Percentiles rank a stretch among this genome's conserved stretches.
Conservation (phyloP, 306 rosid species). For the Betula pendula region DNA sequence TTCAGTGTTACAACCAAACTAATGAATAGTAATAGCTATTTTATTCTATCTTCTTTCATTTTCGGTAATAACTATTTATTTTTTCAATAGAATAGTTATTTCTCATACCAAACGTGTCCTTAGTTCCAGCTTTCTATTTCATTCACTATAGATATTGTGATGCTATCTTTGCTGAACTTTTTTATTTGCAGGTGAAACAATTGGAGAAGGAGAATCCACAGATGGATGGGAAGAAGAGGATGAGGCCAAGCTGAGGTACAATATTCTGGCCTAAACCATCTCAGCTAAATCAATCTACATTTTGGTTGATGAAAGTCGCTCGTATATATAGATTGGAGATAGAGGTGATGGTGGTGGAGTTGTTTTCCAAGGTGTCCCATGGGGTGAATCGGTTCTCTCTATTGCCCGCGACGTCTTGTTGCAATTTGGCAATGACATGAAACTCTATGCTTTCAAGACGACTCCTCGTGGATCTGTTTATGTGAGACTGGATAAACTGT, state of each 20-base stretch:
- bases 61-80: too few relatives aligned
- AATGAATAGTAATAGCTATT: too few relatives aligned
- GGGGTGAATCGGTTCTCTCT: conserved; percentile 75
- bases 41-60: too few relatives aligned
- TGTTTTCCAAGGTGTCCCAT: conserved; percentile 62
- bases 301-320: conserved; percentile 23
- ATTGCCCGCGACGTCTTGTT: conserved; percentile 64
- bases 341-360: conserved; percentile 93
- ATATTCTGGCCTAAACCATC: conserved; percentile 12
- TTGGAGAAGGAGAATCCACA: conserved; percentile 40
- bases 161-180: conserved; percentile 16
- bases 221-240: conserved; percentile 72
- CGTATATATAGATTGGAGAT: conserved; percentile 61
- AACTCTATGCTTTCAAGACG: conserved; percentile 75
- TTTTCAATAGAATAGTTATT: too few relatives aligned
- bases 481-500: conserved; percentile 82
- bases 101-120: too few relatives aligned
- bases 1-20: too few relatives aligned
- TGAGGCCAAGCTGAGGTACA: conserved; percentile 56
- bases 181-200: conserved; percentile 46
- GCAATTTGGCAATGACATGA: conserved; percentile 56
- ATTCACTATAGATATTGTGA: conserved; percentile 10
- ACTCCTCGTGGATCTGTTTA: conserved; percentile 77
- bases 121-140: conserved; percentile 13
- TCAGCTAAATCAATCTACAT: conserved; percentile 7